Evolutionary conservation across 2,329 filamentous ascomycete genomes (phyloP).

Genomic region (Emmonsiellopsis sp.): DNA sequence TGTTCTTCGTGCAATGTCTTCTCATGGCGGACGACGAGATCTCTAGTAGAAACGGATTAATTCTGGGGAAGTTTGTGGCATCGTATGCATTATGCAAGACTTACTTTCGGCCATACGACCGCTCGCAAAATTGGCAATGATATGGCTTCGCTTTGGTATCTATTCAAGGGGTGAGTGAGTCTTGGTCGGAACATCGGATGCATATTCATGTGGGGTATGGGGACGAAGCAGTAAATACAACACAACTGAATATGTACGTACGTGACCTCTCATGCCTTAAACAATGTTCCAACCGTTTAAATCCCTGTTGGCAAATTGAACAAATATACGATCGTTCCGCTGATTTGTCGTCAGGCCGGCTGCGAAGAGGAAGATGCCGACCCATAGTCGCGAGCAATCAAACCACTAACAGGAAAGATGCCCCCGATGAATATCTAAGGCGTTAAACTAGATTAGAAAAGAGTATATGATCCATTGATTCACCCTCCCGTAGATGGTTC

Average conservation of each 20-base stretch:
- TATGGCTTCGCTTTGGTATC: slow-evolving; percentile 27
- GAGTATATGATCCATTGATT: neutral
- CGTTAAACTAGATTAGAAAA: neutral
- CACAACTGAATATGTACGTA: slow-evolving; percentile 8
- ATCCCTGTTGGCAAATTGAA: slow-evolving; percentile 21
- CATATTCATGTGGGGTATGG: neutral
- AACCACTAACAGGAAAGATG: neutral
- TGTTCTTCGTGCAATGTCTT: slow-evolving; percentile 23
- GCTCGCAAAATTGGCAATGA: slow-evolving; percentile 23
- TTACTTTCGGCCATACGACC: slow-evolving; percentile 26
- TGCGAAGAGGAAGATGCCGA: neutral
- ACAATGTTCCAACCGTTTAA: slow-evolving; percentile 28
- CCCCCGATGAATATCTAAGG: neutral
- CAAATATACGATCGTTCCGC: slow-evolving; percentile 10
- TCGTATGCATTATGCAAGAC: slow-evolving; percentile 1
- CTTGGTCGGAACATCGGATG: too few species aligned
- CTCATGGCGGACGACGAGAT: slow-evolving; percentile 28
- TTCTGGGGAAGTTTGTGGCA: neutral
- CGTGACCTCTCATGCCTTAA: slow-evolving; percentile 26
- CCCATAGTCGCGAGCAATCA: neutral
- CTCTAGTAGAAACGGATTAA: slow-evolving; percentile 14
- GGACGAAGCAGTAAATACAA: neutral
- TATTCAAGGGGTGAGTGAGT: slow-evolving; percentile 1
- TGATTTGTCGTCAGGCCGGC: neutral
- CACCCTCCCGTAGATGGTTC: too few species aligned